Conservation (phyloP, 106 monocot species). For the Xerophyta viscosa region DNA sequence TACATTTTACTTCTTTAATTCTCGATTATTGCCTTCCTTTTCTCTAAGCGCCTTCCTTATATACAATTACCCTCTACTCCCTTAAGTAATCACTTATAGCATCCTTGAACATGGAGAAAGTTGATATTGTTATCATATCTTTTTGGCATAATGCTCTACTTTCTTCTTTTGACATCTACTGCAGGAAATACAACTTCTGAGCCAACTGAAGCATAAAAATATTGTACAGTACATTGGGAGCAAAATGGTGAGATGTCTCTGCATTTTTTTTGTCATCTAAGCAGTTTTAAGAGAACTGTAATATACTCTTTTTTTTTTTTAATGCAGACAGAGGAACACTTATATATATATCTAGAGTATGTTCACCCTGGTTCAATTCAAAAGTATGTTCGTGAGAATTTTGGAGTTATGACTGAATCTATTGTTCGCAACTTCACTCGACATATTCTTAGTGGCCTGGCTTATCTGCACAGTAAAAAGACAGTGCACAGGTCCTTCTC, state of each 20-base stretch:
- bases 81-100: too few species aligned
- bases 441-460: constrained; percentile 81
- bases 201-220: constrained; percentile 88
- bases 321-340: constrained; percentile 64
- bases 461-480: constrained; percentile 70
- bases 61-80: too few species aligned
- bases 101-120: not conserved
- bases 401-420: constrained; percentile 89
- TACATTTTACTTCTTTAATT: too few species aligned
- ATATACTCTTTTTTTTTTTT: constrained; percentile 1
- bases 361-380: constrained; percentile 92
- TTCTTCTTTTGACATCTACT: constrained; percentile 3
- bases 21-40: too few species aligned
- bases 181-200: constrained; percentile 94
- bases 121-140: not conserved
- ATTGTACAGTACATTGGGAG: constrained; percentile 97
- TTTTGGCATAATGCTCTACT: not conserved
- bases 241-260: constrained; percentile 59
- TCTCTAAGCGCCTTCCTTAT: too few species aligned
- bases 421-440: constrained; percentile 94
- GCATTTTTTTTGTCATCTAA: not conserved
- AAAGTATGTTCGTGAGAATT: constrained; percentile 80
- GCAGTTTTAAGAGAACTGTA: too few species aligned
- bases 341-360: constrained; percentile 92
- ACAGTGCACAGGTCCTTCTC: constrained; percentile 76